Evolutionary conservation across 1,284 basidiomycete species (phyloP).

Genomic region (Cronartium quercuum): DNA sequence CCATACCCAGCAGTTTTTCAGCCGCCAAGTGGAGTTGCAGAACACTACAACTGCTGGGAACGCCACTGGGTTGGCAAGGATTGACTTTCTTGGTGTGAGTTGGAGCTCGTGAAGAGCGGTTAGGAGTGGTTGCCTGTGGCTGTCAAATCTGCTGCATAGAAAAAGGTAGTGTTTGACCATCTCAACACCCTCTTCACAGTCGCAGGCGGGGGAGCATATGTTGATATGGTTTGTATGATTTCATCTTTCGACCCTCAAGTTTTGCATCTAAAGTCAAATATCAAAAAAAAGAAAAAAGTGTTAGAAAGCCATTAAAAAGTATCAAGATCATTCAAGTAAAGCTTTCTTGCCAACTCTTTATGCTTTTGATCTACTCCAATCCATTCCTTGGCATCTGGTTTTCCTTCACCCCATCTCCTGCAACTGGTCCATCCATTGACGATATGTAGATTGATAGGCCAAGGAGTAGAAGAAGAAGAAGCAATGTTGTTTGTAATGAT

Average conservation of each 20-base stretch:
- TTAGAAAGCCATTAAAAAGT: not conserved
- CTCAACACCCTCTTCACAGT: too few species aligned
- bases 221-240: not conserved
- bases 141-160: too few species aligned
- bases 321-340: not conserved
- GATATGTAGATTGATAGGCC: conserved; percentile 25
- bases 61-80: too few species aligned
- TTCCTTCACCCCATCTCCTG: conserved; percentile 29
- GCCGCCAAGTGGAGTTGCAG: too few species aligned
- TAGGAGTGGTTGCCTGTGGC: too few species aligned
- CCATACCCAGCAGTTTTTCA: too few species aligned
- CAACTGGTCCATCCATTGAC: conserved; percentile 30
- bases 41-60: too few species aligned
- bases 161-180: too few species aligned
- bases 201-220: too few species aligned
- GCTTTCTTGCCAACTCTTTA: conserved; percentile 14
- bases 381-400: conserved; percentile 31
- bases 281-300: not conserved
- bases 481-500: too few species aligned
- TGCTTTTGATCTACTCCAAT: conserved; percentile 29
- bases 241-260: not conserved
- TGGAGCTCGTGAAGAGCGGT: too few species aligned
- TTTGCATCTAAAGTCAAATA: not conserved
- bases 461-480: not conserved
- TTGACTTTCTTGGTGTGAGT: too few species aligned